These are phyloP conservation scores for Schwanniomyces yamadae DNA, from an alignment of 805 yeast genomes.

Conservation along the genomic window DNA sequence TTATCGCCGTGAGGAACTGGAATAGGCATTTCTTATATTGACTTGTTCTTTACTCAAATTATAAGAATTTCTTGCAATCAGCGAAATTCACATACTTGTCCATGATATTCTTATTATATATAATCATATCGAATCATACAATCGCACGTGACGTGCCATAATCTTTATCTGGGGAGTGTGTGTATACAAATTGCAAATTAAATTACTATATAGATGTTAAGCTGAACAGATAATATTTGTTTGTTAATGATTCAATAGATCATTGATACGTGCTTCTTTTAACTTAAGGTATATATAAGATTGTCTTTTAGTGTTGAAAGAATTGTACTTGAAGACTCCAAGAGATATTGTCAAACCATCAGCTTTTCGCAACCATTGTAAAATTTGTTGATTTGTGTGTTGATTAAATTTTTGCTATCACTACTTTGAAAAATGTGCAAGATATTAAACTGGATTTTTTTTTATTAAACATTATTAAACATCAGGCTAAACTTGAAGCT, in stretches of 20 bases:
- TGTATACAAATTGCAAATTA: not conserved
- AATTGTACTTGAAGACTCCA: not conserved
- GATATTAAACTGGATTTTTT: no score
- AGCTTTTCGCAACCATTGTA: not conserved
- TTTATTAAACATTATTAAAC: no score
- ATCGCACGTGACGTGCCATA: slow-evolving; percentile 12
- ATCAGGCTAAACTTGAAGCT: no score
- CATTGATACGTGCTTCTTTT: not conserved
- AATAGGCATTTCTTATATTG: slow-evolving; percentile 47
- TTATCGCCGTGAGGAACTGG: slow-evolving; percentile 88
- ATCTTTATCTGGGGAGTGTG: not conserved
- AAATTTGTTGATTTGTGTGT: no score
- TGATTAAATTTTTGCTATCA: no score
- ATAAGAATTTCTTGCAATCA: not conserved
- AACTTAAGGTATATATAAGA: no score
- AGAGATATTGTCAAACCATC: not conserved
- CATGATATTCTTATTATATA: not conserved
- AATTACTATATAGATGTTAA: not conserved
- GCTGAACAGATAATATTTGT: not conserved
- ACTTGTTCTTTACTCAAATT: not conserved
- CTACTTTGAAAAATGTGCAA: no score
- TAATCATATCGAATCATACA: slow-evolving; percentile 7
- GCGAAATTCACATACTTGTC: not conserved
- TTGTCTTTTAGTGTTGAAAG: not conserved
- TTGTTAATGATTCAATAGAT: not conserved